phyloP scores from a whole-genome alignment of 1,284 basidiomycete genomes.

The Ceraceosorus guamensis region DNA sequence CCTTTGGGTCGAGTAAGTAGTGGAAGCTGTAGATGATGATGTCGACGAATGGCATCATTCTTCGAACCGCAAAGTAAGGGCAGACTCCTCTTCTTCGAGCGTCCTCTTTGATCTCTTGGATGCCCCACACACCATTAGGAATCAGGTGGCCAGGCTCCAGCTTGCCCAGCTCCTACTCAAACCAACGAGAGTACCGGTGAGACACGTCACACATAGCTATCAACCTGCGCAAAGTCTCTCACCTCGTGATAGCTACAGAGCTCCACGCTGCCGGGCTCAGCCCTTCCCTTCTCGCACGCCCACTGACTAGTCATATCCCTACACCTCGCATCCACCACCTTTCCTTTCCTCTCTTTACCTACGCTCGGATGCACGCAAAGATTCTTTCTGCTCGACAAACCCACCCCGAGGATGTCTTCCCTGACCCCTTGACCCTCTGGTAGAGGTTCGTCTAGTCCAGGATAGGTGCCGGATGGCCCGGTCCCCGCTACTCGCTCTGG shows the following conservation, averaged over 20 bases:
- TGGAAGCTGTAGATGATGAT: conserved; percentile 99
- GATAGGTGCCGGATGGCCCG: conserved; percentile 9
- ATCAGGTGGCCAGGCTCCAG: conserved; percentile 77
- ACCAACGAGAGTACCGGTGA: conserved; percentile 8
- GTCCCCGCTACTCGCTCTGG: conserved; percentile 52
- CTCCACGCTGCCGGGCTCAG: conserved; percentile 82
- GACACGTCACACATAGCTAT: background rate
- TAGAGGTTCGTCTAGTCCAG: conserved; percentile 16
- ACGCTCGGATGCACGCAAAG: conserved; percentile 93
- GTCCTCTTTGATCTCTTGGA: conserved; percentile 86
- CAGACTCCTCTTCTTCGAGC: conserved; percentile 79
- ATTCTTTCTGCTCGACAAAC: conserved; percentile 92
- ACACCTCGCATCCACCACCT: conserved; percentile 92
- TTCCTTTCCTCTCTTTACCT: conserved; percentile 94
- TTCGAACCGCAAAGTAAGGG: conserved; percentile 90
- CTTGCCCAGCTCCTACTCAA: conserved; percentile 61
- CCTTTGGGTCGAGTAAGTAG: conserved; percentile 96
- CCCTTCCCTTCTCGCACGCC: conserved; percentile 74
- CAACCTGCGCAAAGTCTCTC: conserved; percentile 20
- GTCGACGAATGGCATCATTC: conserved; percentile 96
- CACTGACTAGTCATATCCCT: conserved; percentile 85
- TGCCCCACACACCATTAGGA: conserved; percentile 82
- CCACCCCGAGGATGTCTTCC: conserved; percentile 73
- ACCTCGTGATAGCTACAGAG: conserved; percentile 96
- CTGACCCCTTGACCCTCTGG: conserved; percentile 20